Base-by-base conservation (phyloP, 1,139 yeast species). In the Geotrichum macrosporum region DNA sequence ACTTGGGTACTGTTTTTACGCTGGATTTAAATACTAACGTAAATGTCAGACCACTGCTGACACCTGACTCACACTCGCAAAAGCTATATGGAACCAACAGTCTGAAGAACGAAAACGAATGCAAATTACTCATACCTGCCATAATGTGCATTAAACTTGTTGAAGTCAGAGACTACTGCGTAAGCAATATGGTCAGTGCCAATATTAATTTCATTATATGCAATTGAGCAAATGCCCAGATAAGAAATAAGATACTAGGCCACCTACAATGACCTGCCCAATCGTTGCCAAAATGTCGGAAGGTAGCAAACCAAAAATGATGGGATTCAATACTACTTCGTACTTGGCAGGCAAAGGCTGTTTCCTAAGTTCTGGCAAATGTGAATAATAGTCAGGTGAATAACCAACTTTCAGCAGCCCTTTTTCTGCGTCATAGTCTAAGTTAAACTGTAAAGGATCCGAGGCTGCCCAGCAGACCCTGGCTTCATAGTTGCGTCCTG, bases 381-480 rank as follows among this genome's bases (percentile, higher is more conserved):
- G 46, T 12, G 50, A 42, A 10, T 31, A 42, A 36, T 38, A 47
- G 3, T 47, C 44, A 1, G 47, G 46, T 12, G 33, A 10, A 20
- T 35, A 30, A 16, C 13, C n/a, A 12, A 41, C 38, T 4, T 37
- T 35, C 13, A 47, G n/a, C 18, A 41, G 15, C 10, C 44, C 50
- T 10, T 18, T 12, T n/a, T 41, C 46, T 2, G 12, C 24, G 20
- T 13, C 47, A 39, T 55, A 64, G 8, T 35, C 37, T 5, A 66
- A 42, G 2, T 48, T 46, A 22, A 66, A 52, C 24, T 56, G 58
- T 1, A 64, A 60, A 1, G 70, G 70, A 26, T 51, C 49, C 12
- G 66, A 56, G 1, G 70, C 69, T 1, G 70, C 66, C 70, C 70
- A 66, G 55, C 67, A 63, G 3, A 66, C 60, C 18, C 67, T 54